Conservation (phyloP, 139 green algal genomes). For the Spirogloea muscicola region DNA sequence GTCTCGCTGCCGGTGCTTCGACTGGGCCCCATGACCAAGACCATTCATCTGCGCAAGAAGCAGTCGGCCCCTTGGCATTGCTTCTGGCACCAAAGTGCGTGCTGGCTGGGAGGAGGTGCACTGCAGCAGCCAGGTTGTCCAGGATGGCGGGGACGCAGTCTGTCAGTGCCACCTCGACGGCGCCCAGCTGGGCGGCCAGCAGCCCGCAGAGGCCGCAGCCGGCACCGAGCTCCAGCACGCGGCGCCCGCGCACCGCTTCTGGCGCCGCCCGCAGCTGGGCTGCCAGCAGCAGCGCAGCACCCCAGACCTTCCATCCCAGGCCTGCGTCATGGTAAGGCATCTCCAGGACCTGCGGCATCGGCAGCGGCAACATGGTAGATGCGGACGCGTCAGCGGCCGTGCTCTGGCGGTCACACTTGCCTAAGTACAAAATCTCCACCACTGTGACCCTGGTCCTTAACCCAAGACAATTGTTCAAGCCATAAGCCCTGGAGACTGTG, state of each 20-base stretch:
- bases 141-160: slow-evolving; percentile 16
- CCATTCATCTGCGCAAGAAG: too few species aligned
- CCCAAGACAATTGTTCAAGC: too few species aligned
- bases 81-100: not conserved
- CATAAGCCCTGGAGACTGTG: too few species aligned
- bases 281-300: not conserved
- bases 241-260: not conserved
- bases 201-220: slow-evolving; percentile 44
- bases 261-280: not conserved
- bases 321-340: slow-evolving; percentile 18
- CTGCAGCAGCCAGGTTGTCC: slow-evolving; percentile 11
- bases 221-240: slow-evolving; percentile 40
- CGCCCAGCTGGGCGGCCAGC: slow-evolving; percentile 17
- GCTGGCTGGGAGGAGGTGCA: slow-evolving; percentile 2
- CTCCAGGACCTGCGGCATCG: slow-evolving; percentile 22
- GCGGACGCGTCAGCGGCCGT: too few species aligned
- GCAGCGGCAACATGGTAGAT: too few species aligned
- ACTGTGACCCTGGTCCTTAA: too few species aligned
- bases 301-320: slow-evolving; percentile 33
- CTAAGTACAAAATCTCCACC: too few species aligned
- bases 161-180: slow-evolving; percentile 23
- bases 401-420: too few species aligned
- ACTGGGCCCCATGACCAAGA: not conserved
- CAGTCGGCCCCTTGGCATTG: not conserved
- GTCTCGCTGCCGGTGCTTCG: too few species aligned